A percentile compares a stretch with the other conserved stretches of the same genome.
phyloP scores from a whole-genome alignment of 176 grass and related monocot genomes.

The Dendrocalamus sinicus region DNA sequence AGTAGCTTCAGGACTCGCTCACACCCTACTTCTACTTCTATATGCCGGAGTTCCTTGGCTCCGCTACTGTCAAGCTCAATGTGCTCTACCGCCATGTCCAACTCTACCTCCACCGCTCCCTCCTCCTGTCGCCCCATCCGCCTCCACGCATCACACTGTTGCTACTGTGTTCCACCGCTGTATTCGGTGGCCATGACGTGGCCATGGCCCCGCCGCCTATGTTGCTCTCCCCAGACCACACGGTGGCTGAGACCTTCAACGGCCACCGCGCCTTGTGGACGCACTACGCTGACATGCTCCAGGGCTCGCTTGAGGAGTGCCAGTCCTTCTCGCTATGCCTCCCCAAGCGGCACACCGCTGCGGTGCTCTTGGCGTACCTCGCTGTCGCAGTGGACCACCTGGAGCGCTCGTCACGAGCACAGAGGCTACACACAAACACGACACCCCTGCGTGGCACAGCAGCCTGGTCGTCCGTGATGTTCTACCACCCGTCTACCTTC shows the following conservation, averaged over 20 bases:
- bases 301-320: conserved; percentile 94
- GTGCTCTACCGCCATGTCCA: conserved; percentile 89
- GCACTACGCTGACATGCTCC: conserved; percentile 87
- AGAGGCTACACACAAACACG: conserved; percentile 77
- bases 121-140: conserved; percentile 61
- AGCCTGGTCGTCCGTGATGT: conserved; percentile 81
- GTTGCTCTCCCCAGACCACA: conserved; percentile 93
- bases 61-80: conserved; percentile 87
- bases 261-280: conserved; percentile 85
- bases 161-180: conserved; percentile 50
- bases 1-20: conserved; percentile 87
- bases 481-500: conserved; percentile 90
- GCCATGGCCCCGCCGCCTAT: conserved; percentile 46
- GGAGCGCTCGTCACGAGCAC: conserved; percentile 78
- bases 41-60: conserved; percentile 90
- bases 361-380: conserved; percentile 74
- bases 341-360: conserved; percentile 75
- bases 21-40: conserved; percentile 98
- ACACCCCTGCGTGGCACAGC: conserved; percentile 48
- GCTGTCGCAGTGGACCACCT: conserved; percentile 65
- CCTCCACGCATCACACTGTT: conserved; percentile 88
- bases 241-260: conserved; percentile 68
- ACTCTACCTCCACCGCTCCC: conserved; percentile 92
- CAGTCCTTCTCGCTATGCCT: conserved; percentile 87
- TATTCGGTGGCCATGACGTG: neutral